Base-by-base conservation (phyloP, 768 basidiomycete genomes). In the Boletus pseudo-olivaceus region DNA sequence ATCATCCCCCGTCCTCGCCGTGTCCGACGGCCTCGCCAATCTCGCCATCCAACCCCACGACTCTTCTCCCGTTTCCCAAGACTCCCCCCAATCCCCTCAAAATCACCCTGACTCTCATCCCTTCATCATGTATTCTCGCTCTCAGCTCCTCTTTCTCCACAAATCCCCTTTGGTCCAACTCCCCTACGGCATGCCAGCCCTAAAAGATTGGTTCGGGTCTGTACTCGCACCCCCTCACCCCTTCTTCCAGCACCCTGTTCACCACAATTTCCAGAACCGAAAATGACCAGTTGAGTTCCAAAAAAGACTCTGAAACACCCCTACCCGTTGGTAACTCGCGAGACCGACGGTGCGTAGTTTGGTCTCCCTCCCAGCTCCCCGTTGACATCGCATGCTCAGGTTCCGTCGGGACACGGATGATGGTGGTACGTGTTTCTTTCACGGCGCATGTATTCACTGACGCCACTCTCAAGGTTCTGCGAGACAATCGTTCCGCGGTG, bases 181-280 rank as follows among this genome's bases (percentile, higher is more conserved):
- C 26, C 91, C 92, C 7, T 66, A 74, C 47, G 82, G 82, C 59
- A 92, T 93, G 92, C 91, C 91, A 47, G 76, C 82, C 43, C 73
- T 93, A 48, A 91, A 85, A 73, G 83, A 87, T 43, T 93, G 91
- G 91, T 93, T 93, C 72, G 91, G 91, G 91, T 93, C 68, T 55
- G 83, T 75, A 37, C 49, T 54, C 23, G 45, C 49, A 37, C 50
- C 30, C 48, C 55, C 54, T 55, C 12, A 53, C 62, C 32, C 44
- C 40, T 57, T 60, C 49, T 30, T 27, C 32, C 39, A 19, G 6
- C 44, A 41, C 5, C 39, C 12, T n/a, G 47, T 56, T 59, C 59
- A 76, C 72, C 47, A 39, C 51, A 12, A 20, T 47, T 53, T 47
- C 20, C 56, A 81, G 79, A 32, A 72, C 73, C 35, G 84, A 88